phyloP scores from a whole-genome alignment of 495 filamentous ascomycete genomes.

The Talaromyces thailandensis region DNA sequence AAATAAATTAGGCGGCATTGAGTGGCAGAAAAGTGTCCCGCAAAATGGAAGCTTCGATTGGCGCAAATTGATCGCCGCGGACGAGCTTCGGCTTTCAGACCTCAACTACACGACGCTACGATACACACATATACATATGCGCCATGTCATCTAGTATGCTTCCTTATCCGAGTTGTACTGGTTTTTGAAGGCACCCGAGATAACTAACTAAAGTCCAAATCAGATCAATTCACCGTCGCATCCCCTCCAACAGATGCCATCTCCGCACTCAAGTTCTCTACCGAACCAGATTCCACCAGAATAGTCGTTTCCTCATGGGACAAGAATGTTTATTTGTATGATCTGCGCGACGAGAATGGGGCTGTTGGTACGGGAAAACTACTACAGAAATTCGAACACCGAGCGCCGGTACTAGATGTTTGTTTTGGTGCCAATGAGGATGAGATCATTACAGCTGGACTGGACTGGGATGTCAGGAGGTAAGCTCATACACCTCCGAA shows the following conservation, averaged over 20 bases:
- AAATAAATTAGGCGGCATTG: neutral
- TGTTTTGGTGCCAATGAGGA: conserved; percentile 77
- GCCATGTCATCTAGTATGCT: conserved; percentile 8
- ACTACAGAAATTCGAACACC: conserved; percentile 66
- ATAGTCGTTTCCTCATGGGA: conserved; percentile 94
- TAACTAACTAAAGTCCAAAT: neutral
- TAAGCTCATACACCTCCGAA: conserved; percentile 20
- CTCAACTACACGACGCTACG: neutral
- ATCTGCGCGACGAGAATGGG: conserved; percentile 54
- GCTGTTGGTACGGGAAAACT: conserved; percentile 47
- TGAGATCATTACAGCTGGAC: conserved; percentile 73
- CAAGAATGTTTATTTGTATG: conserved; percentile 83
- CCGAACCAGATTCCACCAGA: conserved; percentile 50
- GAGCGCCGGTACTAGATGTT: conserved; percentile 80
- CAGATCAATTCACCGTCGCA: conserved; percentile 38
- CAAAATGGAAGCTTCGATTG: conserved; percentile 19
- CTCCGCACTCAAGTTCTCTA: conserved; percentile 77
- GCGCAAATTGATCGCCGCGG: conserved; percentile 12
- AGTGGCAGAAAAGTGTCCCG: conserved; percentile 8
- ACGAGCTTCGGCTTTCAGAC: neutral
- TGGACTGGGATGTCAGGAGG: conserved; percentile 80
- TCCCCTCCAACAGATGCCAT: conserved; percentile 80
- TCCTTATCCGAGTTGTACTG: neutral
- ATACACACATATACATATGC: neutral
- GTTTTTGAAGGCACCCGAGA: neutral